Evolutionary conservation across 1,284 basidiomycete genomes (phyloP).

Genomic region (Wolfiporia cocos): DNA sequence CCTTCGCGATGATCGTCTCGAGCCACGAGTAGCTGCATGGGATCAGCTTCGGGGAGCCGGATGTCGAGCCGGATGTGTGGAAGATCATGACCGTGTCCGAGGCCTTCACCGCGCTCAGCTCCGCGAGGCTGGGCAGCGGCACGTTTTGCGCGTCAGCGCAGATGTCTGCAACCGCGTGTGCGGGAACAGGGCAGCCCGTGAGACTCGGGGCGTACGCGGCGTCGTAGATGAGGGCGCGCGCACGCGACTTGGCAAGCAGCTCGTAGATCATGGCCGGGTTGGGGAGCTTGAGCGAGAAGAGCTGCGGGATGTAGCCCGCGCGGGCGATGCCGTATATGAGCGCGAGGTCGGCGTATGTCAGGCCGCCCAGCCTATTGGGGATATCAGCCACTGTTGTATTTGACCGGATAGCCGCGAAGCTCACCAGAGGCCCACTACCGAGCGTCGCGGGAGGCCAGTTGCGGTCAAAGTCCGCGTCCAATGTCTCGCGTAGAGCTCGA

Average conservation of each 20-base stretch:
- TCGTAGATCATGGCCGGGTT: conserved; percentile 62
- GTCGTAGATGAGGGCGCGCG: conserved; percentile 55
- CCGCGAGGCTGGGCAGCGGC: conserved; percentile 23
- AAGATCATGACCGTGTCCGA: conserved; percentile 51
- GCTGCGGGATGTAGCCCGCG: conserved; percentile 64
- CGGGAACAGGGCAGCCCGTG: conserved; percentile 38
- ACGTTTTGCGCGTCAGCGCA: conserved; percentile 19
- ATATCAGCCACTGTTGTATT: conserved; percentile 7
- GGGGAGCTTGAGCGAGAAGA: conserved; percentile 65
- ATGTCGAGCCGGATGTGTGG: conserved; percentile 71
- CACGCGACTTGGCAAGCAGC: conserved; percentile 48
- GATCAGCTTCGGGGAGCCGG: conserved; percentile 66
- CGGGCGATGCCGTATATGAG: conserved; percentile 65
- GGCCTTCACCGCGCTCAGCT: conserved; percentile 7
- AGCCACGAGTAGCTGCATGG: conserved; percentile 61
- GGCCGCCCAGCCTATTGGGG: conserved; percentile 50
- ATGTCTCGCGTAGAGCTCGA: conserved; percentile 45
- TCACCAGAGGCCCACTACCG: conserved; percentile 65
- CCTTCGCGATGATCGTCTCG: conserved; percentile 47
- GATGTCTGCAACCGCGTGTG: conserved; percentile 35
- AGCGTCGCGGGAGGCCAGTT: conserved; percentile 39
- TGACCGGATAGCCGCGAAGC: conserved; percentile 17
- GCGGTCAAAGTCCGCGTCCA: conserved; percentile 41
- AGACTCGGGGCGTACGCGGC: conserved; percentile 34
- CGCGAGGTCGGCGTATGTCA: conserved; percentile 58